phyloP scores from a whole-genome alignment of 176 grass and related monocot genomes.

The Lolium rigidum region DNA sequence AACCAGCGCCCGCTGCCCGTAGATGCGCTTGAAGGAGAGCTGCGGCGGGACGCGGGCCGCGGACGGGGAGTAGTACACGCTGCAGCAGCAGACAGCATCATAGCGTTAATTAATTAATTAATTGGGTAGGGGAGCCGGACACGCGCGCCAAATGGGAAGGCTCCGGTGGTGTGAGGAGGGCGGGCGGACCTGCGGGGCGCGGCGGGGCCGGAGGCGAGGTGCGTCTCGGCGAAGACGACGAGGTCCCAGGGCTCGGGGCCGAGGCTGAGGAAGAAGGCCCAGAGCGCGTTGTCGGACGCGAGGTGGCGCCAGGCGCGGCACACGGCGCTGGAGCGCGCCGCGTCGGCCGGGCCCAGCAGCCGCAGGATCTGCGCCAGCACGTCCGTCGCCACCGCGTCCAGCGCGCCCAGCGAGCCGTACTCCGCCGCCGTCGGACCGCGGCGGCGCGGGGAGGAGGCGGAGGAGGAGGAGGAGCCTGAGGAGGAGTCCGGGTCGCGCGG shows the following conservation, averaged over 20 bases:
- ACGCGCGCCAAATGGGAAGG: neutral
- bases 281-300: conserved; percentile 78
- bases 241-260: conserved; percentile 80
- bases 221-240: conserved; percentile 86
- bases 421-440: conserved; percentile 10
- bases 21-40: conserved; percentile 79
- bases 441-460: conserved; percentile 27
- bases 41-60: conserved; percentile 25
- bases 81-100: conserved; percentile 21
- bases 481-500: neutral
- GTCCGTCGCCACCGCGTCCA: conserved; percentile 77
- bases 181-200: conserved; percentile 35
- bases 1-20: conserved; percentile 54
- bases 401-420: conserved; percentile 55
- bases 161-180: neutral
- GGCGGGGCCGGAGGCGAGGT: conserved; percentile 53
- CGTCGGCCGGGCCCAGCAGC: conserved; percentile 67
- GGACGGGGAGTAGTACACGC: conserved; percentile 45
- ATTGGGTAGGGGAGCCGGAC: neutral
- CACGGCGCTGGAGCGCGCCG: conserved; percentile 53
- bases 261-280: conserved; percentile 74
- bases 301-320: conserved; percentile 72
- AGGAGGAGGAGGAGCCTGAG: conserved; percentile 15
- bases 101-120: neutral
- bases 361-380: conserved; percentile 79